Evolutionary conservation across 2,329 filamentous ascomycete species (phyloP), one percentile per base, ranked within the genome.

Genomic region (Penicillium sp.): DNA sequence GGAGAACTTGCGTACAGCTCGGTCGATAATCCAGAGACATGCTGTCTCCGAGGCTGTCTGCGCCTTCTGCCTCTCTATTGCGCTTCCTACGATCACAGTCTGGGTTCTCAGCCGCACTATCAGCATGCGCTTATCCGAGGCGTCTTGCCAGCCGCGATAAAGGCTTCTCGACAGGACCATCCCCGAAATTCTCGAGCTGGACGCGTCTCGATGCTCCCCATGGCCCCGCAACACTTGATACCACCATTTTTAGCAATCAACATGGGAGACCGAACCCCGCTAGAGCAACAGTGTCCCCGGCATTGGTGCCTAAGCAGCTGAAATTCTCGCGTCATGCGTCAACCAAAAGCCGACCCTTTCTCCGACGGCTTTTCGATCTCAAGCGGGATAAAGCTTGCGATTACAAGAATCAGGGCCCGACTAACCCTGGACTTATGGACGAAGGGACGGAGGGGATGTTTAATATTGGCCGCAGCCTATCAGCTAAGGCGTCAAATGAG

Each of bases 401-500:
- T 76, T 38, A 72, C 82, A 65, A 69, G 40, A 52, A 58, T 11
- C 81, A 81, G 60, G 81, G 82, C 15, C 82, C 85, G 60, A 84
- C 87, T 65, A 79, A 87, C 11, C 85, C 74, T 44, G 68, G 79
- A 61, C 73, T 84, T 76, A 70, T 84, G 41, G 84, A 90, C 50
- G 85, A 87, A 57, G 81, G 81, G 40, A 78, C 78, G 23, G 82
- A 84, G 46, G 81, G 81, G 4, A 82, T 82, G 67, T 90, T 90
- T 73, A 87, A 81, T 68, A 81, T 87, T 50, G 87, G 88, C 41
- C 84, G 91, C 41, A 84, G 87, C 44, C 80, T 91, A 68, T 82
- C 86, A 50, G 83, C 86, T 46, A 94, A 93, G 75, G 88, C 90
- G 3, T 87, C 89, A 27, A 88, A 93, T 56, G 92, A 97, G 73